Conservation (phyloP, 2,329 filamentous ascomycete species). For the Penicillium sp. region DNA sequence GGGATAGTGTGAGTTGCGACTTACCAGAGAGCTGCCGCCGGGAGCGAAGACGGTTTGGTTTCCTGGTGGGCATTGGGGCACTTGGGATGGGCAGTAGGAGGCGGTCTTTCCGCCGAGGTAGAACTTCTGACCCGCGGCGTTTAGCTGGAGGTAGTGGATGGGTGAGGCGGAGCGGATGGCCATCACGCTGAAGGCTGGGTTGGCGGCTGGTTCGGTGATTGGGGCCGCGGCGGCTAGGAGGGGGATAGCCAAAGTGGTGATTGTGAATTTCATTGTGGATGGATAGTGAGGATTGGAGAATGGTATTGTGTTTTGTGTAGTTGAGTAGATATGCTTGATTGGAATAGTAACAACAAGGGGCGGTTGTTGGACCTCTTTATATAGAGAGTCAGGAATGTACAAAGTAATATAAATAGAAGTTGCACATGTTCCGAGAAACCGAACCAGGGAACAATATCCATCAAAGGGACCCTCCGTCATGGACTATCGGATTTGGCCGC, state of each 20-base stretch:
- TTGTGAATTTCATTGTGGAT: constrained; percentile 29
- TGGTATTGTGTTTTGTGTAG: neutral
- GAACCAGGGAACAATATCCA: neutral
- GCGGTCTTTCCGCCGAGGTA: constrained; percentile 50
- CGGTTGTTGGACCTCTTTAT: constrained; percentile 2
- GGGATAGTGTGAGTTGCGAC: constrained; percentile 16
- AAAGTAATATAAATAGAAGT: neutral
- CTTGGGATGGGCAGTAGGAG: constrained; percentile 51
- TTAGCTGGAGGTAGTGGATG: constrained; percentile 50
- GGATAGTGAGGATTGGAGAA: neutral
- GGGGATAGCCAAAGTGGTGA: constrained; percentile 28
- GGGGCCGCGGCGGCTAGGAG: constrained; percentile 31
- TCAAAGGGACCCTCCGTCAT: neutral
- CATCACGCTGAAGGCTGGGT: constrained; percentile 45
- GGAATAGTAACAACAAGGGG: neutral
- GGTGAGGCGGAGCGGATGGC: constrained; percentile 49
- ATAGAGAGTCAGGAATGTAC: neutral
- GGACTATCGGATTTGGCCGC: constrained; percentile 1
- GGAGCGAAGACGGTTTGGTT: constrained; percentile 50
- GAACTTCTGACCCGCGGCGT: constrained; percentile 52
- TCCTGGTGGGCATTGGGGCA: constrained; percentile 46
- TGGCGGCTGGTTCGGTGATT: constrained; percentile 9
- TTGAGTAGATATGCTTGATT: neutral
- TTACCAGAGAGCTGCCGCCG: constrained; percentile 39
- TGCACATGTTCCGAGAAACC: neutral